Percentiles rank a stretch among this genome's conserved stretches.
These are phyloP conservation scores for Penicillium digitatum DNA, from an alignment of 2,329 filamentous ascomycete genomes.

Conservation along the genomic window DNA sequence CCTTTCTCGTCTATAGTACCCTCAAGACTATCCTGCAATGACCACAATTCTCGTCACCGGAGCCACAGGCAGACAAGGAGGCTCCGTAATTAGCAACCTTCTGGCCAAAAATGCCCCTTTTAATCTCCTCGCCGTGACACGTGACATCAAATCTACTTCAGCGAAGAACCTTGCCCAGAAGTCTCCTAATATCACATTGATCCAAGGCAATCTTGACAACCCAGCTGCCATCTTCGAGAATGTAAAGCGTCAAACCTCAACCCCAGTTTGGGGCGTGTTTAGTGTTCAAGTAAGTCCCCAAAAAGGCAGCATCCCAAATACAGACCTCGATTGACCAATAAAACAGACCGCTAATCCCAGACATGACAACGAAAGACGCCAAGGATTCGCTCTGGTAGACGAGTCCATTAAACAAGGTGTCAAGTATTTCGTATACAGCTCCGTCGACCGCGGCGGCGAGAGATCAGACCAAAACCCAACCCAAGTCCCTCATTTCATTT, in stretches of 20 bases:
- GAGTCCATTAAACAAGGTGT: constrained; percentile 54
- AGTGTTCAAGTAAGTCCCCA: constrained; percentile 51
- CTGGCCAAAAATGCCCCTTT: constrained; percentile 33
- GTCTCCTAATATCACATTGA: constrained; percentile 48
- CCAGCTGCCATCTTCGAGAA: constrained; percentile 49
- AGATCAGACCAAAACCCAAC: constrained; percentile 51
- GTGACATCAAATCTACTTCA: constrained; percentile 50
- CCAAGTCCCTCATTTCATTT: constrained; percentile 58
- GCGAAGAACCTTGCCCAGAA: constrained; percentile 41
- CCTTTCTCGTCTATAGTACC: not conserved
- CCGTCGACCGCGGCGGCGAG: constrained; percentile 61
- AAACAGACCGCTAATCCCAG: not conserved
- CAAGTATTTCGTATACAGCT: constrained; percentile 60
- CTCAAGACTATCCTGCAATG: constrained; percentile 2
- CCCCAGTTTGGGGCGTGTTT: constrained; percentile 57
- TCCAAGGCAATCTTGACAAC: constrained; percentile 57
- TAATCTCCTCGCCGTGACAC: constrained; percentile 58
- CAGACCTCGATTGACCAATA: not conserved
- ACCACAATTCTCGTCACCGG: constrained; percentile 35
- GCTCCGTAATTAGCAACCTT: constrained; percentile 31
- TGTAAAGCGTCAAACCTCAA: constrained; percentile 35
- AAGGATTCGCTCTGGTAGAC: constrained; percentile 59
- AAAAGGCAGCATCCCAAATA: not conserved
- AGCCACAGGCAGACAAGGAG: constrained; percentile 44
- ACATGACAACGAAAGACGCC: constrained; percentile 44